These are phyloP conservation scores for Schwanniomyces sp. DNA, from an alignment of 805 yeast genomes.

Conservation along the genomic window DNA sequence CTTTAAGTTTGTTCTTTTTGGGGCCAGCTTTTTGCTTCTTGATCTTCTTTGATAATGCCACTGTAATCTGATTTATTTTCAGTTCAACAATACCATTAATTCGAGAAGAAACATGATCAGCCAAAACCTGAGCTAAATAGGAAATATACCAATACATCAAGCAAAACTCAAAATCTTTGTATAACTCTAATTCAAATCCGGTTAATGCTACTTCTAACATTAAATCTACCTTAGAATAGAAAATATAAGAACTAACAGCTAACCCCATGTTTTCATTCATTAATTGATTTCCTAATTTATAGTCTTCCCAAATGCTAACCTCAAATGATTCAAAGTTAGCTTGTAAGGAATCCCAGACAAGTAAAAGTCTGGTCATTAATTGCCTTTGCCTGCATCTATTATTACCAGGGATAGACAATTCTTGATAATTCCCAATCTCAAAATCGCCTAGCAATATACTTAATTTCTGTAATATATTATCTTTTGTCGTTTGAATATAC, in stretches of 20 bases:
- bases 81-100: slow-evolving; percentile 29
- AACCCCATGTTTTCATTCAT: slow-evolving; percentile 44
- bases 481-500: slow-evolving; percentile 4
- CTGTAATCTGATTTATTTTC: slow-evolving; percentile 34
- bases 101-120: slow-evolving; percentile 47
- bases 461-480: slow-evolving; percentile 9
- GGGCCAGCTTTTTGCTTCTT: slow-evolving; percentile 53
- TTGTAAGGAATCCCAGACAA: slow-evolving; percentile 77
- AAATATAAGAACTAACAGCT: slow-evolving; percentile 72
- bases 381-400: slow-evolving; percentile 86
- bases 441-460: slow-evolving; percentile 44
- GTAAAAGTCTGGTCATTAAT: slow-evolving; percentile 54
- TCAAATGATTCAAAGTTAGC: slow-evolving; percentile 72
- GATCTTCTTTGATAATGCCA: slow-evolving; percentile 35
- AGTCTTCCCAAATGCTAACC: slow-evolving; percentile 32
- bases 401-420: slow-evolving; percentile 32
- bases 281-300: slow-evolving; percentile 38
- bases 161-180: slow-evolving; percentile 67
- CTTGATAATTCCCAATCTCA: slow-evolving; percentile 41
- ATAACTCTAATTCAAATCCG: slow-evolving; percentile 76
- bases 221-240: slow-evolving; percentile 58
- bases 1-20: slow-evolving; percentile 41
- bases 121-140: slow-evolving; percentile 41
- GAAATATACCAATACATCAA: slow-evolving; percentile 68
- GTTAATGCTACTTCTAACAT: slow-evolving; percentile 74